A percentile compares a stretch with the other conserved stretches of the same genome.
Evolutionary conservation across 305 asterid species (phyloP).

Genomic region (Fraxinus xanthoxyloides): DNA sequence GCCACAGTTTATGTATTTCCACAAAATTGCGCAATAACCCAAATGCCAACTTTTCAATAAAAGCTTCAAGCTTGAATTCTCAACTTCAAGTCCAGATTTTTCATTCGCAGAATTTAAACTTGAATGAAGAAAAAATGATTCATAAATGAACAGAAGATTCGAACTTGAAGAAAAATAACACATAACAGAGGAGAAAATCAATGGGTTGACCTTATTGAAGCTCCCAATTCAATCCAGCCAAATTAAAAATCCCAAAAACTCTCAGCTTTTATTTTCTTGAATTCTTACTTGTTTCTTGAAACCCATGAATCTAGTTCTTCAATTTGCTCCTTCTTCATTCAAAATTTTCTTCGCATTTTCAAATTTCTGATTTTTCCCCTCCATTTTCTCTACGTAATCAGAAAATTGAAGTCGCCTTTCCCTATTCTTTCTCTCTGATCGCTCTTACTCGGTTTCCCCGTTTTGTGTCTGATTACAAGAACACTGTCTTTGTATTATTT

Average conservation of each 20-base stretch:
- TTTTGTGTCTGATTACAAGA: constrained; percentile 31
- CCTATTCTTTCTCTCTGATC: constrained; percentile 37
- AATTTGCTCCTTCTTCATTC: constrained; percentile 35
- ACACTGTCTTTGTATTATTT: constrained; percentile 19
- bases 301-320: constrained; percentile 31
- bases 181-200: constrained; percentile 6
- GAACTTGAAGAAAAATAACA: constrained; percentile 27
- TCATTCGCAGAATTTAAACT: constrained; percentile 30
- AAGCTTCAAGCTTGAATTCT: constrained; percentile 38
- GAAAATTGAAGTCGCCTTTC: constrained; percentile 41
- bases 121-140: constrained; percentile 15
- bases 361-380: constrained; percentile 31
- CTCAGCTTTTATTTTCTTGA: constrained; percentile 26
- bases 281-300: constrained; percentile 29
- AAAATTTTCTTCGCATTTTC: constrained; percentile 26
- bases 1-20: constrained; percentile 24
- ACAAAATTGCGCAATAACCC: constrained; percentile 28
- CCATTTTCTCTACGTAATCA: constrained; percentile 27
- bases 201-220: constrained; percentile 41
- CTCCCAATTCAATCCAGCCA: constrained; percentile 20
- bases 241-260: constrained; percentile 14
- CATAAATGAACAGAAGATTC: constrained; percentile 33
- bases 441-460: constrained; percentile 34
- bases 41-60: constrained; percentile 28
- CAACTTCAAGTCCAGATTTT: constrained; percentile 39